Conservation (phyloP, 345 rosid species). For the Bretschneidera sinensis region DNA sequence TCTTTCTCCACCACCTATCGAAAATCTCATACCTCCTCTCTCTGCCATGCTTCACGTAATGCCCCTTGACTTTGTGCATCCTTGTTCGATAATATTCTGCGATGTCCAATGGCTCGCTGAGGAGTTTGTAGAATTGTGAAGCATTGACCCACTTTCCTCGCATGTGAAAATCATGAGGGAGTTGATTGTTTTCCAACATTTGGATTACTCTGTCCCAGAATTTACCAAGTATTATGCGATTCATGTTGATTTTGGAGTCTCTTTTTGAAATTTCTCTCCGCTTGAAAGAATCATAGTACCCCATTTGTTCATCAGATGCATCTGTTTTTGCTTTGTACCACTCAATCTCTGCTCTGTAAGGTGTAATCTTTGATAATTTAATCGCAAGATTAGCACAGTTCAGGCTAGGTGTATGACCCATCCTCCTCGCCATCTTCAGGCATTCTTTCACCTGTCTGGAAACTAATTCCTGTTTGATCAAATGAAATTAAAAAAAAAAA, state of each 20-base stretch:
- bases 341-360: slow-evolving; percentile 50
- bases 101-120: slow-evolving; percentile 75
- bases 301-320: slow-evolving; percentile 38
- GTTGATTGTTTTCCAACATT: slow-evolving; percentile 59
- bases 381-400: slow-evolving; percentile 46
- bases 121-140: slow-evolving; percentile 63
- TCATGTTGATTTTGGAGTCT: slow-evolving; percentile 53
- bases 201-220: slow-evolving; percentile 63
- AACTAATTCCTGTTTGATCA: slow-evolving; percentile 35
- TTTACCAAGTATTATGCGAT: slow-evolving; percentile 47
- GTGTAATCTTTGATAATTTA: slow-evolving; percentile 36
- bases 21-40: slow-evolving; percentile 62
- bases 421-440: slow-evolving; percentile 39
- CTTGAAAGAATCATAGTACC: slow-evolving; percentile 81
- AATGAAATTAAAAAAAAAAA: background rate
- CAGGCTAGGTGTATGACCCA: slow-evolving; percentile 44
- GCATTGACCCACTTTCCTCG: slow-evolving; percentile 58
- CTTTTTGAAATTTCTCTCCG: slow-evolving; percentile 32
- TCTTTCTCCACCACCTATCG: slow-evolving; percentile 59
- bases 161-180: slow-evolving; percentile 58
- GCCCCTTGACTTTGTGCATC: slow-evolving; percentile 23
- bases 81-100: slow-evolving; percentile 49
- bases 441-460: slow-evolving; percentile 32
- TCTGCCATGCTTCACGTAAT: slow-evolving; percentile 57
- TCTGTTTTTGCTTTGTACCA: slow-evolving; percentile 61